These are phyloP conservation scores for Sarcodon aspratus DNA, from an alignment of 768 basidiomycete genomes.

Conservation along the genomic window DNA sequence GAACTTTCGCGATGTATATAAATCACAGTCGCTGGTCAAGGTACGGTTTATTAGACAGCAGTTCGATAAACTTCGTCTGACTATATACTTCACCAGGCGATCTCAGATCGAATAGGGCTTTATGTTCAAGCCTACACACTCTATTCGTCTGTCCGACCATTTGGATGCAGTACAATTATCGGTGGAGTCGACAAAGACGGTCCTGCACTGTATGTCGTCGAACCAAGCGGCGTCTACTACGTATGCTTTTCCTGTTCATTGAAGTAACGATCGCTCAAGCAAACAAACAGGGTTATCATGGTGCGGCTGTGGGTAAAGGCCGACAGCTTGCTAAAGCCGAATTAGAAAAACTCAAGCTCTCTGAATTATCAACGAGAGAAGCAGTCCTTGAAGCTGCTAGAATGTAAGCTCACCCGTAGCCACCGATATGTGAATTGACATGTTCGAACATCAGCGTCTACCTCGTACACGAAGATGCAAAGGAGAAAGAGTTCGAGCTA, in stretches of 20 bases:
- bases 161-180: conserved; percentile 89
- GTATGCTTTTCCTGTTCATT: conserved; percentile 30
- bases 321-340: conserved; percentile 97
- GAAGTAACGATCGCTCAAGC: background rate
- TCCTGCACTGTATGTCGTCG: conserved; percentile 80
- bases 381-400: conserved; percentile 90
- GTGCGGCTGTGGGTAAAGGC: conserved; percentile 97
- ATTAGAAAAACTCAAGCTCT: conserved; percentile 87
- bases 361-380: conserved; percentile 69
- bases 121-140: conserved; percentile 95
- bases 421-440: conserved; percentile 3
- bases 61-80: background rate
- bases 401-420: conserved; percentile 49
- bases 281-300: conserved; percentile 72
- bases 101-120: conserved; percentile 73
- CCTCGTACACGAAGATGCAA: conserved; percentile 93
- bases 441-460: conserved; percentile 61
- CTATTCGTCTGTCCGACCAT: conserved; percentile 95
- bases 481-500: conserved; percentile 97
- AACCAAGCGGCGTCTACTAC: conserved; percentile 89
- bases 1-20: conserved; percentile 62
- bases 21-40: conserved; percentile 68
- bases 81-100: conserved; percentile 23
- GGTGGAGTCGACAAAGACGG: conserved; percentile 84
- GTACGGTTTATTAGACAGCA: conserved; percentile 26